Percentiles rank a stretch among this genome's conserved stretches.
Conservation (phyloP, 2,329 filamentous ascomycete species). For the Colletotrichum lindemuthianum region DNA sequence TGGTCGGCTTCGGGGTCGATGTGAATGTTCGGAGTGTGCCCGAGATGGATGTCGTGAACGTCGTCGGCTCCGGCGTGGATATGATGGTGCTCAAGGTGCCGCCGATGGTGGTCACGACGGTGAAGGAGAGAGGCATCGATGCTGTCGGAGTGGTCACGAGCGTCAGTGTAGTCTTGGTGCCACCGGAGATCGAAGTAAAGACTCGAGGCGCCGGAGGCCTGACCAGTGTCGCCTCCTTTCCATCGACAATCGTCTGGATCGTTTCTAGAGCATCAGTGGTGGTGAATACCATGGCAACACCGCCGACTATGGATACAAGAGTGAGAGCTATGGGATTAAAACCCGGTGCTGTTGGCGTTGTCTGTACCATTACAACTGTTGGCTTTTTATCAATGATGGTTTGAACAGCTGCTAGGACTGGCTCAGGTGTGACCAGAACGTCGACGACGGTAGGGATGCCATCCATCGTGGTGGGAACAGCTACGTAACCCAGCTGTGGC, state of each 20-base stretch:
- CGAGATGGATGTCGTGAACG: constrained; percentile 41
- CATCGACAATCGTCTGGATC: constrained; percentile 40
- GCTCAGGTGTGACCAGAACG: constrained; percentile 1
- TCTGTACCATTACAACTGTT: constrained; percentile 34
- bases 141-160: constrained; percentile 42
- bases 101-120: constrained; percentile 41
- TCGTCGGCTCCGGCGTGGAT: constrained; percentile 36
- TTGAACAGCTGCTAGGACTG: constrained; percentile 13
- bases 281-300: constrained; percentile 39
- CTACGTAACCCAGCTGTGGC: constrained; percentile 4
- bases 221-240: constrained; percentile 39
- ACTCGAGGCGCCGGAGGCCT: constrained; percentile 40
- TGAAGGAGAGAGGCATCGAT: constrained; percentile 34
- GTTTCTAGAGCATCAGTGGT: constrained; percentile 39
- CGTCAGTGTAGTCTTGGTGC: constrained; percentile 40
- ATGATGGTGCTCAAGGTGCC: constrained; percentile 36
- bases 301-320: constrained; percentile 40
- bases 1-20: constrained; percentile 41
- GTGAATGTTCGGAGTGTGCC: constrained; percentile 43
- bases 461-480: constrained; percentile 10
- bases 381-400: constrained; percentile 34
- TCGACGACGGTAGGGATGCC: constrained; percentile 6
- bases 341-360: constrained; percentile 37
- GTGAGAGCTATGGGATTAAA: constrained; percentile 40
- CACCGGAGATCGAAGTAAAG: constrained; percentile 41